A percentile compares a stretch with the other conserved stretches of the same genome.
phyloP scores from a whole-genome alignment of 208 protist species.

The Crithidia sp. region DNA sequence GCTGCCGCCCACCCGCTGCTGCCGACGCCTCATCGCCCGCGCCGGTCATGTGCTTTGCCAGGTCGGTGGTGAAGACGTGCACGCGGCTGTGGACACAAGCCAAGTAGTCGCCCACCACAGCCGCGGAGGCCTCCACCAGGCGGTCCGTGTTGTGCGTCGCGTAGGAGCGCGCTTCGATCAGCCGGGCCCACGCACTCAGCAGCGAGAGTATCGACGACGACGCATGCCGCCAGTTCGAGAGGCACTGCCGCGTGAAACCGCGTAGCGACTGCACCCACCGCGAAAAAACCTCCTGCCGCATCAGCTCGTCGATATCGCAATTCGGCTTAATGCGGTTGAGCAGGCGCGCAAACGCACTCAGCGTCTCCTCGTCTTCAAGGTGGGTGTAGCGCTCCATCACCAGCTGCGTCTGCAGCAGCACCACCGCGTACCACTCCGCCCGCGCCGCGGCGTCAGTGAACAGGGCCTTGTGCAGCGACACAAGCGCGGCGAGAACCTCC shows the following conservation, averaged over 20 bases:
- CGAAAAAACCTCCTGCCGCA: slow-evolving; percentile 39
- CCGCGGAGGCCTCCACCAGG: slow-evolving; percentile 13
- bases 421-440: slow-evolving; percentile 40
- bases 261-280: slow-evolving; percentile 34
- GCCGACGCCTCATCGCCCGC: background rate
- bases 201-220: slow-evolving; percentile 33
- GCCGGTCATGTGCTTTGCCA: slow-evolving; percentile 18
- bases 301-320: slow-evolving; percentile 55
- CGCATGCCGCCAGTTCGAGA: slow-evolving; percentile 30
- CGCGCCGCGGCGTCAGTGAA: slow-evolving; percentile 32
- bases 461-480: slow-evolving; percentile 22
- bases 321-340: slow-evolving; percentile 71
- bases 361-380: slow-evolving; percentile 46
- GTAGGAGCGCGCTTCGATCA: slow-evolving; percentile 41
- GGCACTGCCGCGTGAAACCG: slow-evolving; percentile 36
- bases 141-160: slow-evolving; percentile 14
- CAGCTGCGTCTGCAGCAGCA: slow-evolving; percentile 54
- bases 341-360: slow-evolving; percentile 38
- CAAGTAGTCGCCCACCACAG: slow-evolving; percentile 33
- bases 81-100: slow-evolving; percentile 30
- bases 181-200: slow-evolving; percentile 42
- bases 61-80: slow-evolving; percentile 20
- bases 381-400: slow-evolving; percentile 54
- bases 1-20: background rate
- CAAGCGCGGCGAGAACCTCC: slow-evolving; percentile 25